Conservation (phyloP, 139 green algal species). For the Closterium sp. region DNA sequence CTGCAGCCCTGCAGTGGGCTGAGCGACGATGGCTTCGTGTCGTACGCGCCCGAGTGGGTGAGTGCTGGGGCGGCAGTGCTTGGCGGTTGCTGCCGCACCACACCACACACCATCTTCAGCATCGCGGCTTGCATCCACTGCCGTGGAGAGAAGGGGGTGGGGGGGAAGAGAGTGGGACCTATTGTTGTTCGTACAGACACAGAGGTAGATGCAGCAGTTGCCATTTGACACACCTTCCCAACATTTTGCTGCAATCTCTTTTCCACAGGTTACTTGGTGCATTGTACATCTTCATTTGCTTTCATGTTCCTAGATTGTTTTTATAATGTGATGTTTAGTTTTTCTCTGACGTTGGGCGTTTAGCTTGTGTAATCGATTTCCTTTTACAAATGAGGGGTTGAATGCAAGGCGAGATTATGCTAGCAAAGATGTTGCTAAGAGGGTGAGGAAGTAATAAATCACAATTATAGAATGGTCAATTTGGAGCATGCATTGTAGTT, state of each 20-base stretch:
- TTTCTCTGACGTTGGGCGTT: too few relatives aligned
- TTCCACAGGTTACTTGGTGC: not conserved
- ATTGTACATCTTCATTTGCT: not conserved
- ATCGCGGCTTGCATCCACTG: not conserved
- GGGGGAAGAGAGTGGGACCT: not conserved
- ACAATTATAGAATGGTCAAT: too few relatives aligned
- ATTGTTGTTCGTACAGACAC: not conserved
- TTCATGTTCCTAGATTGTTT: not conserved
- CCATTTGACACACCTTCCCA: not conserved
- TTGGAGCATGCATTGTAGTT: too few relatives aligned
- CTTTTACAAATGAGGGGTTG: too few relatives aligned
- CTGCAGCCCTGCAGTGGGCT: not conserved
- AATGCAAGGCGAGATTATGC: too few relatives aligned
- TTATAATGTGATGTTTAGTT: too few relatives aligned
- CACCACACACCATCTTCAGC: constrained; percentile 37
- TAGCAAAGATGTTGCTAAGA: too few relatives aligned
- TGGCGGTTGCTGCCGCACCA: constrained; percentile 51
- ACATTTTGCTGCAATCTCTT: not conserved
- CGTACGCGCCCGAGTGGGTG: constrained; percentile 26
- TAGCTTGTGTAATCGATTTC: too few relatives aligned
- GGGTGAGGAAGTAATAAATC: too few relatives aligned
- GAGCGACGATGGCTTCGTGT: constrained; percentile 40
- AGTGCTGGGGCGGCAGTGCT: constrained; percentile 33
- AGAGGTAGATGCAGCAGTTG: not conserved
- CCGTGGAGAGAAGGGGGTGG: not conserved